Evolutionary conservation across 106 monocot genomes (phyloP).

Genomic region (Phalaenopsis equestris): DNA sequence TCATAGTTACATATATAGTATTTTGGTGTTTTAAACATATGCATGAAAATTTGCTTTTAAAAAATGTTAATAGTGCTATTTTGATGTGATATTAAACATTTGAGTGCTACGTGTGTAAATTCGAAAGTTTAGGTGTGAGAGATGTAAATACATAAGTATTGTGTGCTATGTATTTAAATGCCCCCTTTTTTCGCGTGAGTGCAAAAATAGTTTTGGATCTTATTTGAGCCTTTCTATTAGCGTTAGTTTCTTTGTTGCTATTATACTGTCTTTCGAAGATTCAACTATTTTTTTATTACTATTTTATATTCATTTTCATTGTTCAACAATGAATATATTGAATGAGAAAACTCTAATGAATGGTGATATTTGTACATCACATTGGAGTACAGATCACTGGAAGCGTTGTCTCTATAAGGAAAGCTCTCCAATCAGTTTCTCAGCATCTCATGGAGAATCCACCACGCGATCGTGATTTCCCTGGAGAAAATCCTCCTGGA

Average conservation of each 20-base stretch:
- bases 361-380: not conserved
- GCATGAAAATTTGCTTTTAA: too few relatives aligned
- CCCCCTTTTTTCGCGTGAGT: not conserved
- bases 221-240: not conserved
- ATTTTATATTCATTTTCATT: not conserved
- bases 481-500: constrained; percentile 24
- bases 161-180: too few relatives aligned
- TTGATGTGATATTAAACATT: too few relatives aligned
- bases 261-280: not conserved
- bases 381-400: constrained; percentile 27
- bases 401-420: constrained; percentile 31
- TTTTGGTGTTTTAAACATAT: too few relatives aligned
- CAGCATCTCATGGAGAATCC: constrained; percentile 69
- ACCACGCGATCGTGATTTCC: constrained; percentile 50
- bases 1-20: too few relatives aligned
- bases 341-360: not conserved
- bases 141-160: too few relatives aligned
- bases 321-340: not conserved
- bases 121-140: too few relatives aligned
- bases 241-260: not conserved
- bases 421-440: constrained; percentile 62
- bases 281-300: not conserved
- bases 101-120: too few relatives aligned
- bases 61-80: too few relatives aligned
- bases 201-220: not conserved